Conservation (phyloP, 768 basidiomycete genomes). For the Pleurotus ostreatus region DNA sequence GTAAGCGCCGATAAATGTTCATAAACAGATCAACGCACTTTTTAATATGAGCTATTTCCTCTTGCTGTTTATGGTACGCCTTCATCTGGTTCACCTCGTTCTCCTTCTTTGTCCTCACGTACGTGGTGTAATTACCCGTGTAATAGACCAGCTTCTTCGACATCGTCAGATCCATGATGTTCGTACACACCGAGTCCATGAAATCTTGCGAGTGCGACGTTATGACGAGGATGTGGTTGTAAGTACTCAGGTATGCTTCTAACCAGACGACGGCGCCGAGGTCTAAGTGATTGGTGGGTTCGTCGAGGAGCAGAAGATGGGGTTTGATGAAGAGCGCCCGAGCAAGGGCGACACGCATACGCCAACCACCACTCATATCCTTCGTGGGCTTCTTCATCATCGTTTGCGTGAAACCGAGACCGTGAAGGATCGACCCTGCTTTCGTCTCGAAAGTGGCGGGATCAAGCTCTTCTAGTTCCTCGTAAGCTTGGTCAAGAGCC, state of each 20-base stretch:
- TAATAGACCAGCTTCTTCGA: conserved; percentile 95
- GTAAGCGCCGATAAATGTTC: conserved; percentile 7
- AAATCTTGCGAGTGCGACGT: conserved; percentile 99
- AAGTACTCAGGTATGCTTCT: conserved; percentile 95
- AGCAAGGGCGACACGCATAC: conserved; percentile 97
- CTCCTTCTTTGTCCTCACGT: conserved; percentile 92
- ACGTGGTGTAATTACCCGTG: conserved; percentile 95
- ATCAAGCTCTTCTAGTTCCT: conserved; percentile 96
- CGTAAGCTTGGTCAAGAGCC: conserved; percentile 86
- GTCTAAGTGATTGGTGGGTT: conserved; percentile 92
- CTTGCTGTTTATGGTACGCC: conserved; percentile 97
- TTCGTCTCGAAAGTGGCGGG: conserved; percentile 94
- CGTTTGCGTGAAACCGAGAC: conserved; percentile 82
- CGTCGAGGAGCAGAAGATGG: conserved; percentile 90
- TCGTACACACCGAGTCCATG: conserved; percentile 97
- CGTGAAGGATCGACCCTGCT: conserved; percentile 94
- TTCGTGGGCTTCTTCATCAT: conserved; percentile 98
- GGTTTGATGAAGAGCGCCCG: conserved; percentile 96
- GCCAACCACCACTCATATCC: conserved; percentile 99
- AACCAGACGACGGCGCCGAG: conserved; percentile 98
- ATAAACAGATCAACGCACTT: conserved; percentile 51
- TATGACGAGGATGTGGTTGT: conserved; percentile 98
- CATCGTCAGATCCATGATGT: conserved; percentile 92
- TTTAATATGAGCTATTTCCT: conserved; percentile 97
- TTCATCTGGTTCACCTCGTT: conserved; percentile 99